Percentiles rank a stretch among this genome's conserved stretches.
Conservation (phyloP, 208 protist species). For the Crithidia expoeki region DNA sequence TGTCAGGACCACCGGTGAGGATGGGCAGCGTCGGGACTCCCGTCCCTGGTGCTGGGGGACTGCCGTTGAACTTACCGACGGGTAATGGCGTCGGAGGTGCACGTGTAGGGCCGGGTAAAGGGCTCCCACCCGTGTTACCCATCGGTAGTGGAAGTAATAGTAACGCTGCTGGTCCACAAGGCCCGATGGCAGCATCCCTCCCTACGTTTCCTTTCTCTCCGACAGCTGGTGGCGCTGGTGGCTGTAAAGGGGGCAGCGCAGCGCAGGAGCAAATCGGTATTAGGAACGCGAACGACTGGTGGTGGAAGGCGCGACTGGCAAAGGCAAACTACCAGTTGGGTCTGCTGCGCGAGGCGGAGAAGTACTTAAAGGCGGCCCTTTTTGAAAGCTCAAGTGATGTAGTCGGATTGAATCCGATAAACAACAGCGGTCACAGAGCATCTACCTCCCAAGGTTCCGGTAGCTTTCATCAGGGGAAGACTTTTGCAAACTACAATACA, state of each 20-base stretch:
- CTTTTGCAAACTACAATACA: conserved; percentile 83
- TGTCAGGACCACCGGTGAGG: background rate
- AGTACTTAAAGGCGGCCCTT: conserved; percentile 85
- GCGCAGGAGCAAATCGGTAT: conserved; percentile 52
- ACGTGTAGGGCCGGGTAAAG: conserved; percentile 8
- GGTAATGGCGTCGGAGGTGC: background rate
- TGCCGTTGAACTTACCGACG: conserved; percentile 16
- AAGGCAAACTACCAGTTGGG: conserved; percentile 95
- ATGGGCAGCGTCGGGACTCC: background rate
- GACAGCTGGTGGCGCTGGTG: background rate
- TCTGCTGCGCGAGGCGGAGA: conserved; percentile 94
- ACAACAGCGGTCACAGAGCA: background rate
- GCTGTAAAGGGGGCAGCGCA: background rate
- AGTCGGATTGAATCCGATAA: background rate
- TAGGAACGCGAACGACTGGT: conserved; percentile 89
- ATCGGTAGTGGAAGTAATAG: conserved; percentile 3
- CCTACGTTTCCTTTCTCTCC: background rate
- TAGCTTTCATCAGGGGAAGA: conserved; percentile 7
- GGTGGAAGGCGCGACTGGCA: conserved; percentile 94
- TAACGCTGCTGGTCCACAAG: background rate
- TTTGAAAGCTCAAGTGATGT: conserved; percentile 34
- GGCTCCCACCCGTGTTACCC: conserved; percentile 17
- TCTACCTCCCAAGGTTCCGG: background rate
- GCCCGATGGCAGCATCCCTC: background rate
- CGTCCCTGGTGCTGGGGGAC: background rate